phyloP scores from a whole-genome alignment of 768 basidiomycete genomes.

The Erythrobasidium yunnanense region DNA sequence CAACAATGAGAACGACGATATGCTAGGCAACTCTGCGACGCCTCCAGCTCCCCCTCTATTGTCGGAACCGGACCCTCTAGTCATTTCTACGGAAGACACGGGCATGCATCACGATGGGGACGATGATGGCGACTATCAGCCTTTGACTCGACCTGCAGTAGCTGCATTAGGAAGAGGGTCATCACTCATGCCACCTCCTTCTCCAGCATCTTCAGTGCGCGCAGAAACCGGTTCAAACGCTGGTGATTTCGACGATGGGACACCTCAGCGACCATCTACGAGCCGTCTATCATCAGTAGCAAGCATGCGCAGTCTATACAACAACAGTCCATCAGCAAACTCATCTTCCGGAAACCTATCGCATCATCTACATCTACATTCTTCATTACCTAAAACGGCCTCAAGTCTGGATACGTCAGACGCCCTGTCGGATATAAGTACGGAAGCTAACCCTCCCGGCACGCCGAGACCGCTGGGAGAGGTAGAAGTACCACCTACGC shows the following conservation, averaged over 20 bases:
- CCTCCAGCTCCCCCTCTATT: background rate
- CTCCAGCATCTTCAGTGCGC: constrained; percentile 16
- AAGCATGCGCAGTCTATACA: background rate
- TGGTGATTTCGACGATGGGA: background rate
- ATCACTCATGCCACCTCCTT: constrained; percentile 15
- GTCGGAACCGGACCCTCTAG: no score
- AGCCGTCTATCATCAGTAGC: constrained; percentile 17
- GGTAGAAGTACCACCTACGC: background rate
- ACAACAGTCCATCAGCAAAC: background rate
- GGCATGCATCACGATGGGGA: background rate
- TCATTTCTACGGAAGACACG: background rate
- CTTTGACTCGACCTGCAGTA: background rate
- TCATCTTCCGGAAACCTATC: background rate
- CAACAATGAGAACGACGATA: background rate
- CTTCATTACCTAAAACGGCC: constrained; percentile 3
- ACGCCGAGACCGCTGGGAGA: constrained; percentile 7
- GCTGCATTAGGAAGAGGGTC: background rate
- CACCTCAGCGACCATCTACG: background rate
- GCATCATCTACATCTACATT: constrained; percentile 7
- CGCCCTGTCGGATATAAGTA: constrained; percentile 18
- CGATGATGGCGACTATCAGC: background rate
- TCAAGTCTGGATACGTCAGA: constrained; percentile 13
- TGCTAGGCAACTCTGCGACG: background rate
- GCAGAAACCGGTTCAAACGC: constrained; percentile 18
- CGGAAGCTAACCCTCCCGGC: constrained; percentile 18